Base-by-base conservation (phyloP, 2,329 filamentous ascomycete genomes). In the Clarireedia sp. region DNA sequence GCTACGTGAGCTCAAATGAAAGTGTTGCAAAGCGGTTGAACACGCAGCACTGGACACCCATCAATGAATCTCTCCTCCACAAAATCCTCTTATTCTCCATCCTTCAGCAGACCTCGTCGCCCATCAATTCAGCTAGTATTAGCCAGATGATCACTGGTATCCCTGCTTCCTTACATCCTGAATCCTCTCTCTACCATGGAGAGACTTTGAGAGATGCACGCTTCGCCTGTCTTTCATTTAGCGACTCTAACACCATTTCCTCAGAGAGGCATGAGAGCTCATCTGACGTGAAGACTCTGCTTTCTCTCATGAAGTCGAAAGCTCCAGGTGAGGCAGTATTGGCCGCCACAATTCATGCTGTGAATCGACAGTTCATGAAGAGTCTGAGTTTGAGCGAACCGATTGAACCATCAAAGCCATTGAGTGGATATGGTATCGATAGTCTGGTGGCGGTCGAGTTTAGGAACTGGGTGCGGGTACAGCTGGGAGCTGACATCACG, bases 381-480 rank as follows among this genome's bases (percentile, higher is more conserved):
- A 43, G 12, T 10, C 38, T 56, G 23, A 21, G 54, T 3, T 33
- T 56, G 21, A 36, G 8, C n/a, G 36, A 47, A 16, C n/a, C 48
- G 1, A 51, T 56, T 14, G 54, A 48, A 4, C 46, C 46, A 14
- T 33, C 48, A 5, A 51, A 29, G 33, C 37, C 29, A 40, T 24
- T 51, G 21, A 51, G 48, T 12, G 58, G 43, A 38, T 60, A 60
- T 38, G 60, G 59, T n/a, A 55, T 61, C n/a, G 59, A 62, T 51
- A 59, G 56, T 38, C 45, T 62, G 29, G 54, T 55, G 17, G 60
- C 60, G 23, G 57, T 62, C 40, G 60, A 62, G 50, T 48, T 62
- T 44, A 52, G 59, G 8, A 59, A 55, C 26, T 62, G 60, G 60
- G 51, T 58, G 17, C 23, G 29, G n/a, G 37, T 46, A 59, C 21